Base-by-base conservation (phyloP, 306 rosid genomes). In the Clitoria ternatea region DNA sequence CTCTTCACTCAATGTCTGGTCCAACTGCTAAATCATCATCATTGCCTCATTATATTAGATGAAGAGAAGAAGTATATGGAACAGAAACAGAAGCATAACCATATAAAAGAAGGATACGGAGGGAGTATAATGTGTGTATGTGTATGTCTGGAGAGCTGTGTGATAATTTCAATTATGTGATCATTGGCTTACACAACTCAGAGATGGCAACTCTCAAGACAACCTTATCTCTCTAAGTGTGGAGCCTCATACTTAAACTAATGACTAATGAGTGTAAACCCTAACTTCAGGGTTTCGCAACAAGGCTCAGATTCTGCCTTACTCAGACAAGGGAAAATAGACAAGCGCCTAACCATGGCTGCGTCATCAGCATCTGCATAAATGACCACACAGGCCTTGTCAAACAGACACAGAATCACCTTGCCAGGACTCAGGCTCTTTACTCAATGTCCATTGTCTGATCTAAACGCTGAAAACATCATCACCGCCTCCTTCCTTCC, bases 181-280 rank as follows among this genome's bases (percentile, higher is more conserved):
- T 68, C 80, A 76, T 68, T 17, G 47, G 54, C 80, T 36, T 23
- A 45, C 33, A 36, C 23, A 67, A 67, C 45, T 56, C 69, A 45
- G 53, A 76, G 69, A 36, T 32, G 69, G 80, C 26, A 47, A 56
- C 69, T 66, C 68, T 35, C 44, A 66, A 23, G 42, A 57, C 61
- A 35, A 66, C 74, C 68, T 32, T 33, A 7, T 45, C 74, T 44
- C 74, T 56, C 74, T 56, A 57, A 66, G 69, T 3, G 64, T 11
- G 43, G 1, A 66, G 75, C 69, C 75, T 75, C 80, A 56, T 17
- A 76, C 69, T 67, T 76, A 67, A 75, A 76, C 75, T 76, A 76
- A 43, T 43, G 12, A 59, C 26, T 32, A 23, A 47, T 32, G 60
- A 44, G 22, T 11, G 11, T 15, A 60, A n/a, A 35, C 47, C 47